Percentiles rank a stretch among this genome's conserved stretches.
Conservation (phyloP, 2,329 filamentous ascomycete species). For the Colletotrichum sp. region DNA sequence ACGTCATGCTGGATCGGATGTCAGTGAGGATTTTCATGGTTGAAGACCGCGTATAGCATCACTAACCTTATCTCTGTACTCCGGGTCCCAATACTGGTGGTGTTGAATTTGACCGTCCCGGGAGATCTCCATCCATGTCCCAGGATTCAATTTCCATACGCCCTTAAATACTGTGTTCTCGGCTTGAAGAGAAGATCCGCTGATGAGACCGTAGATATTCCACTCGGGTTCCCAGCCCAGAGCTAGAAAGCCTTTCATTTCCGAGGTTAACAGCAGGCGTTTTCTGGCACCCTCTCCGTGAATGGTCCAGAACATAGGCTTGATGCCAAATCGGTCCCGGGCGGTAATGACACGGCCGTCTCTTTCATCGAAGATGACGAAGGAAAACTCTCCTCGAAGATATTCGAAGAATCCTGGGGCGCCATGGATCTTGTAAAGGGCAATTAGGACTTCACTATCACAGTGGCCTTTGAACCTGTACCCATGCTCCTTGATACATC, state of each 20-base stretch:
- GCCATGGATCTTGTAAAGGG: slow-evolving; percentile 55
- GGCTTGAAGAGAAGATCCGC: slow-evolving; percentile 47
- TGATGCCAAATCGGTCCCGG: slow-evolving; percentile 61
- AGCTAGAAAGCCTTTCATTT: slow-evolving; percentile 58
- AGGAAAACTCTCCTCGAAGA: slow-evolving; percentile 59
- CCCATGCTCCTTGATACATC: slow-evolving; percentile 33
- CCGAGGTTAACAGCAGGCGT: slow-evolving; percentile 52
- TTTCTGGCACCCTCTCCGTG: slow-evolving; percentile 10
- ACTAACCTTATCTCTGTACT: slow-evolving; percentile 55
- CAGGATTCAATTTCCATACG: slow-evolving; percentile 48
- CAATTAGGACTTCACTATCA: slow-evolving; percentile 58
- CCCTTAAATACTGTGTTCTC: slow-evolving; percentile 54
- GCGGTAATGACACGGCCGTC: slow-evolving; percentile 48
- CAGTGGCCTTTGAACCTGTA: slow-evolving; percentile 50
- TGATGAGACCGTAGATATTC: slow-evolving; percentile 52
- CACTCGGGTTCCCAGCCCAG: slow-evolving; percentile 58
- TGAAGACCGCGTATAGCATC: background rate
- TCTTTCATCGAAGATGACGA: slow-evolving; percentile 52
- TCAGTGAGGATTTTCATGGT: background rate
- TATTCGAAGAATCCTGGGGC: slow-evolving; percentile 37
- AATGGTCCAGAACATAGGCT: slow-evolving; percentile 59
- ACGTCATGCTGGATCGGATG: slow-evolving; percentile 25
- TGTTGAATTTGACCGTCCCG: slow-evolving; percentile 39
- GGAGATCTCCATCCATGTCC: slow-evolving; percentile 44
- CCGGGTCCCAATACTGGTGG: slow-evolving; percentile 56